Evolutionary conservation across 257 asterid genomes (phyloP).

Genomic region (Petrea volubilis): DNA sequence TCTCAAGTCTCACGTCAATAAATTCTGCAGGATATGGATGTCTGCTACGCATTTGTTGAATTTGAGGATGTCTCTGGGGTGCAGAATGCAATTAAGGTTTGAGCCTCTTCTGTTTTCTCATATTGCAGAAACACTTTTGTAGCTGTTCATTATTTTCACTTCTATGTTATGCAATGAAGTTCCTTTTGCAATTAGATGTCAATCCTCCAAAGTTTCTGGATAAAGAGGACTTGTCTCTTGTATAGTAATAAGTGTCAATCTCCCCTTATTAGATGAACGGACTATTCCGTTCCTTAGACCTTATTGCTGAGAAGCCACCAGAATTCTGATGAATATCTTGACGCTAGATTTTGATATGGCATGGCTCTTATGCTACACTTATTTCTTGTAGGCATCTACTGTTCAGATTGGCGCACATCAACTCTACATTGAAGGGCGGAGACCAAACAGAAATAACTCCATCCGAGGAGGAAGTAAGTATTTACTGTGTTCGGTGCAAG

Average conservation of each 20-base stretch:
- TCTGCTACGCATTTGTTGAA: slow-evolving; percentile 94
- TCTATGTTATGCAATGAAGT: background rate
- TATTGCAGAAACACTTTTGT: background rate
- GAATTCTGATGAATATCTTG: background rate
- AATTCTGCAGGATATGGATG: slow-evolving; percentile 82
- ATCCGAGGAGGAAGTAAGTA: slow-evolving; percentile 84
- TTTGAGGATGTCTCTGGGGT: slow-evolving; percentile 90
- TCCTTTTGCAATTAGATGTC: background rate
- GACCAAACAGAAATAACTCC: slow-evolving; percentile 73
- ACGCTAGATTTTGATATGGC: background rate
- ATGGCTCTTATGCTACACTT: slow-evolving; percentile 9
- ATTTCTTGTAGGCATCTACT: slow-evolving; percentile 66
- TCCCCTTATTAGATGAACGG: background rate
- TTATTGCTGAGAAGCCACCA: background rate
- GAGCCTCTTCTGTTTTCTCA: background rate
- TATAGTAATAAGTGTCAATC: background rate
- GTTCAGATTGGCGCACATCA: slow-evolving; percentile 78
- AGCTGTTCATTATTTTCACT: background rate
- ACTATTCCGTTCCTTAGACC: background rate
- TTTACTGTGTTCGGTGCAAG: slow-evolving; percentile 1
- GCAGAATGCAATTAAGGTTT: slow-evolving; percentile 92
- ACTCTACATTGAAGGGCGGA: slow-evolving; percentile 89
- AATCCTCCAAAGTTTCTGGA: background rate
- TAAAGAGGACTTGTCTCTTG: background rate
- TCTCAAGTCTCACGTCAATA: slow-evolving; percentile 10